Evolutionary conservation across 1,139 yeast species (phyloP).

Genomic region (Pichia sp.): DNA sequence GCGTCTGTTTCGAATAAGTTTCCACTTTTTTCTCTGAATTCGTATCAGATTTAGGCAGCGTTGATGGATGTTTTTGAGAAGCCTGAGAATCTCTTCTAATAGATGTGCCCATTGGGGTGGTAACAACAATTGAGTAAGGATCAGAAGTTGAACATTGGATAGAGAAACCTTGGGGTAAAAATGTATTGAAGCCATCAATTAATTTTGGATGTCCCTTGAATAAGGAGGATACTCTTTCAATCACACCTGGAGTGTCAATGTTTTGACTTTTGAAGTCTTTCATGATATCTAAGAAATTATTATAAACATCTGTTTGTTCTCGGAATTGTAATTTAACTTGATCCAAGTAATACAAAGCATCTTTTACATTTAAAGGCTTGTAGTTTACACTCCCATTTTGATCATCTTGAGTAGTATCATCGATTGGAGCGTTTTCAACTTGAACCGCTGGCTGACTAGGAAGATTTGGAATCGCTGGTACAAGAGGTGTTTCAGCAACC

Average conservation of each 20-base stretch:
- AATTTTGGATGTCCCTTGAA: conserved; percentile 89
- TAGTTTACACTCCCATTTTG: conserved; percentile 30
- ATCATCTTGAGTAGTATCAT: not conserved
- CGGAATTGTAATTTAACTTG: conserved; percentile 92
- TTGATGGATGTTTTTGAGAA: conserved; percentile 18
- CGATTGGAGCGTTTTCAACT: not conserved
- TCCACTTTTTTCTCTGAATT: not conserved
- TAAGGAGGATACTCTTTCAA: conserved; percentile 83
- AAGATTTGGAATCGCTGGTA: conserved; percentile 12
- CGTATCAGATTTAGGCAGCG: not conserved
- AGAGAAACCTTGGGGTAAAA: conserved; percentile 92
- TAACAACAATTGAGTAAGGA: conserved; percentile 87
- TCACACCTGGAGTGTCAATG: conserved; percentile 97
- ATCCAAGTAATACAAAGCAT: conserved; percentile 89
- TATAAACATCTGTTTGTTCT: conserved; percentile 91
- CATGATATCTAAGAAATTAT: conserved; percentile 94
- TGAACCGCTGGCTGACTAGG: not conserved
- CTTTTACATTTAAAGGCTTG: conserved; percentile 90
- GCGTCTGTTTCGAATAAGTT: no score
- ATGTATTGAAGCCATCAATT: conserved; percentile 95
- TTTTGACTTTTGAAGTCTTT: conserved; percentile 94
- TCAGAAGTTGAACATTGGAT: conserved; percentile 93
- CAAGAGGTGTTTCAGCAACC: no score
- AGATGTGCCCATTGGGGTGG: conserved; percentile 91
- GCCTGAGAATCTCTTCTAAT: conserved; percentile 49